A percentile compares a stretch with the other conserved stretches of the same genome.
phyloP scores from a whole-genome alignment of 2,329 filamentous ascomycete genomes.

The Ophiostoma piceae region DNA sequence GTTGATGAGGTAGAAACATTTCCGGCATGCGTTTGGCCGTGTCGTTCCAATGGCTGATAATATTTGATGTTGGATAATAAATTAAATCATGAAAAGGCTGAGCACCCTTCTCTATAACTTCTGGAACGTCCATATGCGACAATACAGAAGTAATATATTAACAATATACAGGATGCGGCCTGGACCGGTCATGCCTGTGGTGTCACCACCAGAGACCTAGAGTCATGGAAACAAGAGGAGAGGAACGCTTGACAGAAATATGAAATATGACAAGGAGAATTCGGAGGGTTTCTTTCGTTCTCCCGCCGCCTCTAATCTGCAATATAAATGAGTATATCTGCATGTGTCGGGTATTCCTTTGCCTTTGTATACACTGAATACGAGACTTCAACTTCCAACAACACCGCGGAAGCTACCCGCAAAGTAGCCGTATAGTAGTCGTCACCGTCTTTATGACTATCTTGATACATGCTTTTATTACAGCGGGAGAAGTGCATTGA shows the following conservation, averaged over 20 bases:
- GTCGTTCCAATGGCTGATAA: neutral
- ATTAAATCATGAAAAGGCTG: neutral
- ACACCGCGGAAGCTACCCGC: neutral
- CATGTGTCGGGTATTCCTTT: neutral
- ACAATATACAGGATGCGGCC: neutral
- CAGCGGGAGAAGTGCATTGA: neutral
- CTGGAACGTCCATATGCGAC: neutral
- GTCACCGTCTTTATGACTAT: neutral
- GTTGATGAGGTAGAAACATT: neutral
- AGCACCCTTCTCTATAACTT: neutral
- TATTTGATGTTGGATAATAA: neutral
- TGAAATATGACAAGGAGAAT: slow-evolving; percentile 6
- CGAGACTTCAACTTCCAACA: neutral
- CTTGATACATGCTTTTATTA: neutral
- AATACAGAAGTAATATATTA: neutral
- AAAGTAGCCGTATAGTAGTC: neutral
- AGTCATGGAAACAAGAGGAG: neutral
- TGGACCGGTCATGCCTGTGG: neutral
- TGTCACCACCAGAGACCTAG: neutral
- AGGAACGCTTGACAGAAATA: neutral
- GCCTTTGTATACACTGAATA: neutral
- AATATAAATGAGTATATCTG: slow-evolving; percentile 1
- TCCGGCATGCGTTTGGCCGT: neutral
- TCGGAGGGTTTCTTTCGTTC: neutral
- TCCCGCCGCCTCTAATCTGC: neutral